Conservation (phyloP, 2,329 filamentous ascomycete species). For the Fusarium solani-melongenae region DNA sequence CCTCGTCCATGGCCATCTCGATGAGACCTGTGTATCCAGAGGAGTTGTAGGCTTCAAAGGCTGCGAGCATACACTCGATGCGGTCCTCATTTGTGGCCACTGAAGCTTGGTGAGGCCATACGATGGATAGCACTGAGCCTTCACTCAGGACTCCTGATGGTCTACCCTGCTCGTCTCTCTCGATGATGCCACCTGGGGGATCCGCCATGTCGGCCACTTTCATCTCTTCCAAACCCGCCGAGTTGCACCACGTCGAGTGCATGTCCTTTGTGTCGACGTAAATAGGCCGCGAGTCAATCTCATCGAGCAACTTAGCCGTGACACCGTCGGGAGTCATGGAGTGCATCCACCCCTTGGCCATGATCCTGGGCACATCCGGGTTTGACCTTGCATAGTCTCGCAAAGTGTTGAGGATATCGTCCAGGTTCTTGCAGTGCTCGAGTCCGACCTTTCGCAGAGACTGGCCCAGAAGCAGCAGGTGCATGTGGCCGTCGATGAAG, state of each 20-base stretch:
- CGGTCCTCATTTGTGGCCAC: conserved; percentile 61
- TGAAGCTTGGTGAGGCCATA: conserved; percentile 65
- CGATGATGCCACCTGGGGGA: conserved; percentile 63
- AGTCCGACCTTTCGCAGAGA: conserved; percentile 63
- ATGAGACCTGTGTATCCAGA: conserved; percentile 66
- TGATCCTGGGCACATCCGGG: conserved; percentile 59
- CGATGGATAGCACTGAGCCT: conserved; percentile 61
- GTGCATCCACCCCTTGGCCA: conserved; percentile 68
- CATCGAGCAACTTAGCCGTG: conserved; percentile 58
- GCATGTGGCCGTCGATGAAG: conserved; percentile 69
- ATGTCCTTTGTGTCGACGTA: conserved; percentile 68
- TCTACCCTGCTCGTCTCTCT: conserved; percentile 59
- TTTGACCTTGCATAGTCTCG: conserved; percentile 58
- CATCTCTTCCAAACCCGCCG: conserved; percentile 61
- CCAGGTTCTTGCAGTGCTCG: conserved; percentile 58
- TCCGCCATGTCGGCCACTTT: conserved; percentile 56
- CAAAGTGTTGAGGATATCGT: conserved; percentile 61
- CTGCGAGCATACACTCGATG: conserved; percentile 59
- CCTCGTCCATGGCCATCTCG: conserved; percentile 72
- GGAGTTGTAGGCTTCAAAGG: conserved; percentile 60
- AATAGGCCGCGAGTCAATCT: conserved; percentile 64
- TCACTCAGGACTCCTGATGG: conserved; percentile 64
- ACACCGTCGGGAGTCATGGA: conserved; percentile 59
- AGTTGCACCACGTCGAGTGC: conserved; percentile 68
- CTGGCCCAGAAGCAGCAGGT: conserved; percentile 65